Conservation (phyloP, 306 rosid genomes). For the Pyrus bretschneideri region DNA sequence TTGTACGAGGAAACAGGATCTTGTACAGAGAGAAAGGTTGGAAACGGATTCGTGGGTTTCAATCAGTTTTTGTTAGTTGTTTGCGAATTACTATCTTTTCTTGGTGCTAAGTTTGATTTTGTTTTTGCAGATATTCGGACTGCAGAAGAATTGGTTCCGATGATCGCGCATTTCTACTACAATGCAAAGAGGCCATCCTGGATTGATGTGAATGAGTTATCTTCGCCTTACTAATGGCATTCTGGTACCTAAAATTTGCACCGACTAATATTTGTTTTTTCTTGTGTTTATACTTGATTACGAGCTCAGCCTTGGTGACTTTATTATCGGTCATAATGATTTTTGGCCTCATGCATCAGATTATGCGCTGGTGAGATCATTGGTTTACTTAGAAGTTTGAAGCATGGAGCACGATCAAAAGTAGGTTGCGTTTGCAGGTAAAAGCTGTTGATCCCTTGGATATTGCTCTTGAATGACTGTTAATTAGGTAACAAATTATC, state of each 20-base stretch:
- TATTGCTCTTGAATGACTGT: neutral
- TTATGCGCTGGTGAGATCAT: neutral
- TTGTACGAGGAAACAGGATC: slow-evolving; percentile 61
- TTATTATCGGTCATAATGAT: neutral
- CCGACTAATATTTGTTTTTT: neutral
- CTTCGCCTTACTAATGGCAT: slow-evolving; percentile 21
- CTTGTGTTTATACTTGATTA: neutral
- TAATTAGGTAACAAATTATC: neutral
- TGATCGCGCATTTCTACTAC: slow-evolving; percentile 92
- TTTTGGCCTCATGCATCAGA: neutral
- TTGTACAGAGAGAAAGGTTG: slow-evolving; percentile 90
- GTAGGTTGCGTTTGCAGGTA: neutral
- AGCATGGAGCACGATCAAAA: neutral
- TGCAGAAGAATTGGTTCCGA: slow-evolving; percentile 73
- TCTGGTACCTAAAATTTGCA: neutral
- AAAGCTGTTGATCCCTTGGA: neutral
- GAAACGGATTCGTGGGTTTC: neutral
- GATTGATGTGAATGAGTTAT: slow-evolving; percentile 49
- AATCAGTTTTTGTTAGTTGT: neutral
- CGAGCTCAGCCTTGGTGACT: neutral
- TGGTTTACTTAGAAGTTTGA: neutral
- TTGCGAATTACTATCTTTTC: neutral
- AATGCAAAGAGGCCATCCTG: slow-evolving; percentile 89
- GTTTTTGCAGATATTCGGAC: slow-evolving; percentile 48
- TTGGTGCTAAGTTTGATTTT: neutral